Percentiles rank a stretch among this genome's conserved stretches.
phyloP scores from a whole-genome alignment of 148 eudicot genomes.

The Camellia lanceoleosa region DNA sequence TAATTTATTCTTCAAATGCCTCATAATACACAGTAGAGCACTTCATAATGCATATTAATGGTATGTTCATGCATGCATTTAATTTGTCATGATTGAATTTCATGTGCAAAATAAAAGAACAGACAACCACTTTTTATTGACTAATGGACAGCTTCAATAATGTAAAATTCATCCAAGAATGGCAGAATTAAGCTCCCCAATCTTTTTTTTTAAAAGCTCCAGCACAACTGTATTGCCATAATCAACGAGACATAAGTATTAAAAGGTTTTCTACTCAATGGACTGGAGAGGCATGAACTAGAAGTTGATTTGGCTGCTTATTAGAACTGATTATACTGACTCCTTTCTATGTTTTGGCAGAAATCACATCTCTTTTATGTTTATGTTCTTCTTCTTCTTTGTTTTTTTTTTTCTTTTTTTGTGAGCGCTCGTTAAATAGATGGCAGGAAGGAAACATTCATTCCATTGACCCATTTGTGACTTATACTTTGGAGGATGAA shows the following conservation, averaged over 20 bases:
- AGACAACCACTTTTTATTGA: background rate
- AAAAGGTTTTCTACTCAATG: background rate
- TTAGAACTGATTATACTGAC: background rate
- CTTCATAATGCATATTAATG: background rate
- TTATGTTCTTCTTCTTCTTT: too few relatives aligned
- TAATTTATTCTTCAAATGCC: background rate
- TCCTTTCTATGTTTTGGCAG: background rate
- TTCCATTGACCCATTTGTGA: background rate
- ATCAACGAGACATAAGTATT: background rate
- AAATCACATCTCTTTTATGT: too few relatives aligned
- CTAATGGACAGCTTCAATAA: background rate
- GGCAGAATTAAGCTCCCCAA: background rate
- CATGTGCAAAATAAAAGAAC: background rate
- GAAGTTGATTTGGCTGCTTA: background rate
- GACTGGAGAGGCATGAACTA: background rate
- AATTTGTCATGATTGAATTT: background rate
- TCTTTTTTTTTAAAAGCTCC: background rate
- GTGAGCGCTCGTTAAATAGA: background rate
- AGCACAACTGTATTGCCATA: background rate
- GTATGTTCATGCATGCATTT: background rate
- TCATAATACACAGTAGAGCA: background rate
- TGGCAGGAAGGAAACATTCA: background rate
- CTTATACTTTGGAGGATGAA: background rate
- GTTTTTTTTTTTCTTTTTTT: too few relatives aligned
- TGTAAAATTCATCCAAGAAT: background rate